Conservation (phyloP, 2,329 filamentous ascomycete genomes). For the Cercospora sp. region DNA sequence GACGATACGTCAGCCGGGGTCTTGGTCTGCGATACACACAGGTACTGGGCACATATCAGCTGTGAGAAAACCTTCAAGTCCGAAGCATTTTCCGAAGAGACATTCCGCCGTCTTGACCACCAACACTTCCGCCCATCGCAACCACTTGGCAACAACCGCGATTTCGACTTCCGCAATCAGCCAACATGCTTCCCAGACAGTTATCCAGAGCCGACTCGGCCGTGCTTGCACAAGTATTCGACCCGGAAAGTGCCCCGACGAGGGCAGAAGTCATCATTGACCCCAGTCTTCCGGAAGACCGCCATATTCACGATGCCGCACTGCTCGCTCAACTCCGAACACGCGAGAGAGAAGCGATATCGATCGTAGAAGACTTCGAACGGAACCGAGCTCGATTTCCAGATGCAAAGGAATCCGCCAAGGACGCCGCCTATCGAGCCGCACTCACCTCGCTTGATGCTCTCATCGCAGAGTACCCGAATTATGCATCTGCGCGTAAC, state of each 20-base stretch:
- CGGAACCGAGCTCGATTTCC: slow-evolving; percentile 7
- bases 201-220: slow-evolving; percentile 42
- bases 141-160: background rate
- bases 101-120: background rate
- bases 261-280: slow-evolving; percentile 30
- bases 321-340: slow-evolving; percentile 25
- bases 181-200: slow-evolving; percentile 19
- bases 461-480: slow-evolving; percentile 60
- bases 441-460: slow-evolving; percentile 49
- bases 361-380: slow-evolving; percentile 32
- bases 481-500: slow-evolving; percentile 71
- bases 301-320: slow-evolving; percentile 22
- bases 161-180: background rate
- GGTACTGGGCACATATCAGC: background rate
- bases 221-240: slow-evolving; percentile 48
- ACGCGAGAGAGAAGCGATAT: slow-evolving; percentile 32
- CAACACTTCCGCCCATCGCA: background rate
- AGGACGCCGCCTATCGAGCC: slow-evolving; percentile 26
- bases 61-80: background rate
- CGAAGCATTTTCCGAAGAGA: background rate
- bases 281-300: slow-evolving; percentile 31
- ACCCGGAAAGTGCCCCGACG: slow-evolving; percentile 33
- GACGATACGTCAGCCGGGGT: slow-evolving; percentile 6
- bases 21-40: background rate
- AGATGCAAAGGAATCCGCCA: slow-evolving; percentile 14